Evolutionary conservation across 805 yeast species (phyloP).

Genomic region (Ogataea saltuana): DNA sequence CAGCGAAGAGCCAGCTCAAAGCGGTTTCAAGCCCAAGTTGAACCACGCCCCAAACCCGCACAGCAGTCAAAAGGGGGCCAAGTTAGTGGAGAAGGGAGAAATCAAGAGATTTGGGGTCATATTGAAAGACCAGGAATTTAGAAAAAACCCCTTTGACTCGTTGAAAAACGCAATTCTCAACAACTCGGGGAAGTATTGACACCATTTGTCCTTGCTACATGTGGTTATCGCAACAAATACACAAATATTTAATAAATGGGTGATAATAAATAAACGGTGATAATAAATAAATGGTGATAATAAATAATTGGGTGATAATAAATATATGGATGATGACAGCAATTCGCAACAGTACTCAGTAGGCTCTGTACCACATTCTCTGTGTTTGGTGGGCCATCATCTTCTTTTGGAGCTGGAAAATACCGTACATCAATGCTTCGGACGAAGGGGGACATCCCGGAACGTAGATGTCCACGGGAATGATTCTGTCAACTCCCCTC

Average conservation of each 20-base stretch:
- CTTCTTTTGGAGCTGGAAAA: slow-evolving; percentile 85
- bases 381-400: slow-evolving; percentile 81
- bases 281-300: slow-evolving; percentile 1
- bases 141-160: slow-evolving; percentile 63
- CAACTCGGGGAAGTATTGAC: slow-evolving; percentile 22
- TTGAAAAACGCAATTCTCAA: slow-evolving; percentile 57
- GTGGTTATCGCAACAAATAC: too few relatives aligned
- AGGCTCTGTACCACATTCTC: slow-evolving; percentile 79
- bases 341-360: slow-evolving; percentile 19
- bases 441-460: slow-evolving; percentile 94
- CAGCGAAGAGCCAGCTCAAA: slow-evolving; percentile 15
- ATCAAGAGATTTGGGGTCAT: slow-evolving; percentile 58
- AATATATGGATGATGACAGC: slow-evolving; percentile 4
- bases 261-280: background rate
- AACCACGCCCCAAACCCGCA: slow-evolving; percentile 39
- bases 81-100: slow-evolving; percentile 57
- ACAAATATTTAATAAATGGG: too few relatives aligned
- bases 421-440: slow-evolving; percentile 89
- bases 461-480: slow-evolving; percentile 87
- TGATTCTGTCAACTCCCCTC: slow-evolving; percentile 84
- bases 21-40: slow-evolving; percentile 37
- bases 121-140: slow-evolving; percentile 53
- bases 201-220: too few relatives aligned
- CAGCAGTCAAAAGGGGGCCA: slow-evolving; percentile 43
- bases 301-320: slow-evolving; percentile 1